Base-by-base conservation (phyloP, 495 filamentous ascomycete species). In the Aspergillus incahuasiensis region DNA sequence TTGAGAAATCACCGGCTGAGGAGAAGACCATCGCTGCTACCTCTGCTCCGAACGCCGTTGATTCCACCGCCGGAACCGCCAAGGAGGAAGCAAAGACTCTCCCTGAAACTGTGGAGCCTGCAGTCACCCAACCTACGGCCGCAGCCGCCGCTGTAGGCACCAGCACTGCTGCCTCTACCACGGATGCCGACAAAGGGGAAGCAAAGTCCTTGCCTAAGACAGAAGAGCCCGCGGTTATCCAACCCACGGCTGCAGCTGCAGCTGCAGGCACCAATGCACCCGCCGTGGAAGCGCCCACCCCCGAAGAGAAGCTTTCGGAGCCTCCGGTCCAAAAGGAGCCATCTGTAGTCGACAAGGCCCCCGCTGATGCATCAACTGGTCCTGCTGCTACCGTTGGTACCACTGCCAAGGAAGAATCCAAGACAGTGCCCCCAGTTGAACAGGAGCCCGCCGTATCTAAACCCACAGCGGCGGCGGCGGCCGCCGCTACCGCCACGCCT, bases 391-490 rank as follows among this genome's bases (percentile, higher is more conserved):
- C 42, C 7, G 24, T 54, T 12, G 46, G 30, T 22, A 34, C 49
- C 6, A 42, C 38, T 35, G 16, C 43, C 28, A 16, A 40, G 38
- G 38, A 40, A 40, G 38, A 40, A 40, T 40, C 38, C 38, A 40
- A 50, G 39, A 20, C 22, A 12, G 38, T 40, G 44, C 54, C 38
- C 9, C 16, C 47, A 15, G 24, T 28, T 6, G 38, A 41, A 16
- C 19, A 51, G 24, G 49, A 44, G 25, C 24, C 54, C 32, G 46
- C 32, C 16, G 53, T 49, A 22, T 48, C 34, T 35, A 40, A 48
- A 16, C 42, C 48, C 19, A 50, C 53, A 22, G 45, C 46, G 28
- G 38, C 42, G 15, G 44, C 53, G 13, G 45, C 53, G 16, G 35
- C 25, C 1, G 25, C 32, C 13, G 22, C 46, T 6, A 35, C 35